A percentile compares a stretch with the other conserved stretches of the same genome.
These are phyloP conservation scores for Cyberlindnera japonica DNA, from an alignment of 805 yeast species.

Conservation along the genomic window DNA sequence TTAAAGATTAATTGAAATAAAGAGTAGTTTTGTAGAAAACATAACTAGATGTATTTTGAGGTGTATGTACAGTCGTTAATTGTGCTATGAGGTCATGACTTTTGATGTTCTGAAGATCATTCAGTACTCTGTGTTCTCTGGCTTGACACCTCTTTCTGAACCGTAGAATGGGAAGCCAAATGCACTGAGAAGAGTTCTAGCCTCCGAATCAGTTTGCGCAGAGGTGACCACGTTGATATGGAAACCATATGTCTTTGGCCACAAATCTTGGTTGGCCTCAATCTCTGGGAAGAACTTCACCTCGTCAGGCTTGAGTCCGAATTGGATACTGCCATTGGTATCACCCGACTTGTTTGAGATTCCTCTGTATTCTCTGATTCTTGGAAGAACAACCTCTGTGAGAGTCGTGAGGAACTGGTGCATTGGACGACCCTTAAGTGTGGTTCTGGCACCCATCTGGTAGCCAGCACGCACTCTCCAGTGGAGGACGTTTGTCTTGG, in stretches of 20 bases:
- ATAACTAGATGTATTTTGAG: no score
- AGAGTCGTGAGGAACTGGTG: slow-evolving; percentile 81
- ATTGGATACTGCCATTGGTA: slow-evolving; percentile 75
- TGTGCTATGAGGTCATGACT: neutral
- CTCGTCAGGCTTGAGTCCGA: slow-evolving; percentile 78
- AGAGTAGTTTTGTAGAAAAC: no score
- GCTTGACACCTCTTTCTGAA: slow-evolving; percentile 35
- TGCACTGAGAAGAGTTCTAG: slow-evolving; percentile 78
- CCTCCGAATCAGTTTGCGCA: slow-evolving; percentile 88
- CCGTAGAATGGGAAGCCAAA: slow-evolving; percentile 77
- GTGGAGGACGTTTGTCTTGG: slow-evolving; percentile 73
- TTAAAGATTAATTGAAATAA: no score
- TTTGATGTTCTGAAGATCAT: neutral
- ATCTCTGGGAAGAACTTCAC: slow-evolving; percentile 88
- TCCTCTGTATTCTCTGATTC: slow-evolving; percentile 85
- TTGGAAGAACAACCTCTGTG: slow-evolving; percentile 89
- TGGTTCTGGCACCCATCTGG: slow-evolving; percentile 87
- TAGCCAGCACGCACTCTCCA: slow-evolving; percentile 88
- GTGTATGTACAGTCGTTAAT: slow-evolving; percentile 1
- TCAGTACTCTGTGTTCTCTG: slow-evolving; percentile 25
- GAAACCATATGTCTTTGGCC: slow-evolving; percentile 85
- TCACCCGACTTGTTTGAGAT: slow-evolving; percentile 77
- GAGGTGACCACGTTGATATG: slow-evolving; percentile 81
- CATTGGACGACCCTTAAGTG: slow-evolving; percentile 75
- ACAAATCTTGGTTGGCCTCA: slow-evolving; percentile 82